phyloP scores from a whole-genome alignment of 2,329 filamentous ascomycete species.

The Aspergillus novoparasiticus region DNA sequence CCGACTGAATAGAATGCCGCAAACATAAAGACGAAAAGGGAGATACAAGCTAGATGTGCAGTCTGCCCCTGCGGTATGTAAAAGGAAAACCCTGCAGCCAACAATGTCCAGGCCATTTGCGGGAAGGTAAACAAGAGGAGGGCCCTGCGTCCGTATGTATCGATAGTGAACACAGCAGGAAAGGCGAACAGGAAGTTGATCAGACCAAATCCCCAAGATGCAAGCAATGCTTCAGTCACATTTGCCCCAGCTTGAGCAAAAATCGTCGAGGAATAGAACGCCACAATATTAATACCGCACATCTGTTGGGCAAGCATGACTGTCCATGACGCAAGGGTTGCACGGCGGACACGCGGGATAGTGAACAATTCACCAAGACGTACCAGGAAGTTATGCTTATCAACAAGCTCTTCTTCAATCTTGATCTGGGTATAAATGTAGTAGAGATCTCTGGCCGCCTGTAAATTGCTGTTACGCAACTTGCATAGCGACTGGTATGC shows the following conservation, averaged over 20 bases:
- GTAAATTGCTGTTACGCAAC: constrained; percentile 61
- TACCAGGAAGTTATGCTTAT: constrained; percentile 59
- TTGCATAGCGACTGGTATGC: constrained; percentile 62
- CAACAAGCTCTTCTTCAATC: constrained; percentile 46
- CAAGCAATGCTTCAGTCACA: constrained; percentile 59
- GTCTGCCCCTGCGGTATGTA: constrained; percentile 48
- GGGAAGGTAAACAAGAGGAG: constrained; percentile 68
- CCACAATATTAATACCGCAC: constrained; percentile 73
- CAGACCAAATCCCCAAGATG: constrained; percentile 66
- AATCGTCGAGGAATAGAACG: constrained; percentile 70
- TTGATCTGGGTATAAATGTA: constrained; percentile 59
- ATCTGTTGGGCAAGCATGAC: constrained; percentile 81
- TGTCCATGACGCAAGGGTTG: constrained; percentile 73
- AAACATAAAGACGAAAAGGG: constrained; percentile 67
- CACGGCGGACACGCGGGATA: constrained; percentile 54
- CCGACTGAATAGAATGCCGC: constrained; percentile 66
- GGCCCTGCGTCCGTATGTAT: constrained; percentile 65
- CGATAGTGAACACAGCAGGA: constrained; percentile 67
- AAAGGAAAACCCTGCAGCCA: constrained; percentile 64
- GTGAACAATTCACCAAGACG: constrained; percentile 60
- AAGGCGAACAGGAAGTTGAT: constrained; percentile 69
- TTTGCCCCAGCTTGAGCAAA: constrained; percentile 58
- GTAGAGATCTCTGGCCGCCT: constrained; percentile 65
- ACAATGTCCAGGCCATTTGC: constrained; percentile 68
- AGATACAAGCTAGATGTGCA: constrained; percentile 56